phyloP scores from a whole-genome alignment of 352 stramenopile genomes.

The Pythium brachiatum region DNA sequence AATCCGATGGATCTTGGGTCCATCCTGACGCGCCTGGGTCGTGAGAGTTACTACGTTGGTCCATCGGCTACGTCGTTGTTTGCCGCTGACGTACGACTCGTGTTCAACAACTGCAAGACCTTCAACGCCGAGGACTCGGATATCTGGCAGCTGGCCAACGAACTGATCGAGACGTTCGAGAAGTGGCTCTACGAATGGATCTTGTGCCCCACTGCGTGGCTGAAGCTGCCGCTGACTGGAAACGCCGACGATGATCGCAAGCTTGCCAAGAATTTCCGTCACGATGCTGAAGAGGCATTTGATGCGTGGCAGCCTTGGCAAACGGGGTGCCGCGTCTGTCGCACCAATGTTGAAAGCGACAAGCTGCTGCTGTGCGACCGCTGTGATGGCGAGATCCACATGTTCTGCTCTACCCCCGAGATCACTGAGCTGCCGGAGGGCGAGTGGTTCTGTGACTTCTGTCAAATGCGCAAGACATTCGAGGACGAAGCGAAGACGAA shows the following conservation, averaged over 20 bases:
- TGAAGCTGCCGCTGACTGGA: slow-evolving; percentile 60
- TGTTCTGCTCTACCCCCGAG: slow-evolving; percentile 73
- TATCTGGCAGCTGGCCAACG: slow-evolving; percentile 74
- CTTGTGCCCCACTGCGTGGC: slow-evolving; percentile 70
- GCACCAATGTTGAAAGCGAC: slow-evolving; percentile 71
- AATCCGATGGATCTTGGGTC: slow-evolving; percentile 90
- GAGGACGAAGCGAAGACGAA: slow-evolving; percentile 26
- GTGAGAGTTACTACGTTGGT: slow-evolving; percentile 84
- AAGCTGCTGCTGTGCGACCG: slow-evolving; percentile 80
- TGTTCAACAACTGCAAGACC: slow-evolving; percentile 86
- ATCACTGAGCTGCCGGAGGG: slow-evolving; percentile 69
- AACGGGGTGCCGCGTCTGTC: slow-evolving; percentile 73
- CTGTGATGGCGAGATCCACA: slow-evolving; percentile 88
- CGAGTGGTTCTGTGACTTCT: slow-evolving; percentile 85
- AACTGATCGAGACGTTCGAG: slow-evolving; percentile 74
- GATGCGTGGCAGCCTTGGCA: slow-evolving; percentile 79
- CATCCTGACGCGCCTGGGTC: slow-evolving; percentile 58
- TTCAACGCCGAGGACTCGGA: slow-evolving; percentile 84
- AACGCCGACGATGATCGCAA: slow-evolving; percentile 43
- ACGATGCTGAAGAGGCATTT: slow-evolving; percentile 58
- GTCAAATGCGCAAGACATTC: slow-evolving; percentile 50
- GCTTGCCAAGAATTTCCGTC: slow-evolving; percentile 58
- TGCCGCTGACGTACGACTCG: slow-evolving; percentile 77
- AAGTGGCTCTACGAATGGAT: slow-evolving; percentile 89
- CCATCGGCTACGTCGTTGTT: slow-evolving; percentile 71